phyloP scores from a whole-genome alignment of 768 basidiomycete species.

The Leccinellum albellum region DNA sequence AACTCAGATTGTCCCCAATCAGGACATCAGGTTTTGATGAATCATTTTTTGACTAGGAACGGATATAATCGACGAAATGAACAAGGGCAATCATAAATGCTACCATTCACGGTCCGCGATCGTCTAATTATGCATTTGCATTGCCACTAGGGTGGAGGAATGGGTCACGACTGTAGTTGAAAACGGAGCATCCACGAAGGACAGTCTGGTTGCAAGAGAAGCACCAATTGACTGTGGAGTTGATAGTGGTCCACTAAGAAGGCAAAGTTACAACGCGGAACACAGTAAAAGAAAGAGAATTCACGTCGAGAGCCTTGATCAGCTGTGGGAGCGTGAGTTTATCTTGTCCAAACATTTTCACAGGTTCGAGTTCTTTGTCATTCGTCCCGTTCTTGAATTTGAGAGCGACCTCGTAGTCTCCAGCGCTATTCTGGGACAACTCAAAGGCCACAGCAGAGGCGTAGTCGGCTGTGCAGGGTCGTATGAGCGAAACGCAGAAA shows the following conservation, averaged over 20 bases:
- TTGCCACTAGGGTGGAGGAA: conserved; percentile 25
- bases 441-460: conserved; percentile 72
- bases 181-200: conserved; percentile 30
- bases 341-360: conserved; percentile 61
- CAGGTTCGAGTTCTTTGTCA: conserved; percentile 48
- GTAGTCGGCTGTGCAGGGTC: conserved; percentile 56
- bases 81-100: background rate
- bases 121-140: background rate
- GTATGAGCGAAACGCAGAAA: background rate
- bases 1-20: background rate
- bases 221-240: conserved; percentile 33
- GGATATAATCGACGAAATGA: background rate
- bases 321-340: conserved; percentile 20
- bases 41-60: background rate
- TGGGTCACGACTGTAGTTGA: conserved; percentile 26
- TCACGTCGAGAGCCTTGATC: conserved; percentile 19
- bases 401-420: conserved; percentile 70
- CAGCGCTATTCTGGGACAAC: conserved; percentile 57
- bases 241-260: conserved; percentile 25
- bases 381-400: conserved; percentile 78
- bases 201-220: conserved; percentile 33
- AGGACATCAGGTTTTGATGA: background rate
- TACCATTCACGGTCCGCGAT: background rate
- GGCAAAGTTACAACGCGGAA: background rate
- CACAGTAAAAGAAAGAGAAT: background rate